Conservation (phyloP, 208 protist species). For the Wallacemonas sp. region DNA sequence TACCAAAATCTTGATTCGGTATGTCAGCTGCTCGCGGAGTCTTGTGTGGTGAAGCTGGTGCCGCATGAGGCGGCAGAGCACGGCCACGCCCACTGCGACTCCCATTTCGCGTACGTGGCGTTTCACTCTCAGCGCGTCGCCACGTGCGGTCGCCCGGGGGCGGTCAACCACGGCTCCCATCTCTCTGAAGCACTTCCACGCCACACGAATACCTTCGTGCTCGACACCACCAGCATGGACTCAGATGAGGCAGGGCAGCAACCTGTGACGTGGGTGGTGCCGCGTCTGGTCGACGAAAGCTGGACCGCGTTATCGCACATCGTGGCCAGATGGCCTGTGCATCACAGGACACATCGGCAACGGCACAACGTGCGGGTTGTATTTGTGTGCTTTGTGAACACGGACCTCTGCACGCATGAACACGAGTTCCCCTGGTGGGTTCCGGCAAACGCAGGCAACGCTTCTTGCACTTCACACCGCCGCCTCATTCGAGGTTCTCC, state of each 20-base stretch:
- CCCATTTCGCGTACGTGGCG: conserved; percentile 1
- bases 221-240: no score
- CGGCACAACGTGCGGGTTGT: not conserved
- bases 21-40: not conserved
- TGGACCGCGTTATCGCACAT: not conserved
- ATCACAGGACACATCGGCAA: no score
- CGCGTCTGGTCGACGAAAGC: not conserved
- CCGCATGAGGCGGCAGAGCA: conserved; percentile 19
- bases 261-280: conserved; percentile 36
- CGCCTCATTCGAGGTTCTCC: no score
- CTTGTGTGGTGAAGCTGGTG: conserved; percentile 24
- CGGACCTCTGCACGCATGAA: not conserved
- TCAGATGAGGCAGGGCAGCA: no score
- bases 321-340: conserved; percentile 17
- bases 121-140: no score
- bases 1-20: conserved; percentile 15
- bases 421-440: not conserved
- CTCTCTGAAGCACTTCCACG: no score
- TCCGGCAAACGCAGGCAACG: not conserved
- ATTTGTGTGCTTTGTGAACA: conserved; percentile 13
- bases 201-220: no score
- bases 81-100: conserved; percentile 12
- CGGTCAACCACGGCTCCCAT: no score
- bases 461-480: not conserved
- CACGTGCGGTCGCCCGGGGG: no score